A percentile compares a stretch with the other conserved stretches of the same genome.
Evolutionary conservation across 345 rosid genomes (phyloP).

Genomic region (Citrus hindsii): DNA sequence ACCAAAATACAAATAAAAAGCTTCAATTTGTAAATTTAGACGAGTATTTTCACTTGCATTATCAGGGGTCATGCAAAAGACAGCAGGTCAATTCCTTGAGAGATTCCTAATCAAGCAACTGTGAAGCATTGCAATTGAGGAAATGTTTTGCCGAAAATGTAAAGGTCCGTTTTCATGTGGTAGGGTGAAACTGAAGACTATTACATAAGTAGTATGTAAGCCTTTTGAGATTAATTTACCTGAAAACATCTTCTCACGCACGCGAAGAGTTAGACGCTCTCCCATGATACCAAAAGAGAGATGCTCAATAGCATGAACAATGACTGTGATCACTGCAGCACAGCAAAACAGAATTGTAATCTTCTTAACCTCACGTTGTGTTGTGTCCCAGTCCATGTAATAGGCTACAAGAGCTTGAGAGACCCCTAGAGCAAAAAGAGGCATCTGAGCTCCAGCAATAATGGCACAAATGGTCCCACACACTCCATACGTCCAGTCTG

Average conservation of each 20-base stretch:
- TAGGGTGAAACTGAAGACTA: background rate
- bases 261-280: conserved; percentile 87
- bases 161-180: background rate
- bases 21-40: background rate
- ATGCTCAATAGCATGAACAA: conserved; percentile 67
- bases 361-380: conserved; percentile 67
- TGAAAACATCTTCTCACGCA: conserved; percentile 78
- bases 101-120: background rate
- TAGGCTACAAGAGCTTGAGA: conserved; percentile 84
- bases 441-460: conserved; percentile 89
- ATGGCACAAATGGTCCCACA: conserved; percentile 69
- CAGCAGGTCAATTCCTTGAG: background rate
- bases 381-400: conserved; percentile 79
- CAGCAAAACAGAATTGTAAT: conserved; percentile 65
- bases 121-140: background rate
- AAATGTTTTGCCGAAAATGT: background rate
- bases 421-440: conserved; percentile 93
- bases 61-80: background rate
- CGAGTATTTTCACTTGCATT: too few relatives aligned
- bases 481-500: conserved; percentile 85
- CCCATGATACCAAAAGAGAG: conserved; percentile 85
- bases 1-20: background rate
- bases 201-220: background rate
- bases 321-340: conserved; percentile 58
- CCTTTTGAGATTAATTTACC: conserved; percentile 29